Percentiles rank a stretch among this genome's conserved stretches.
phyloP scores from a whole-genome alignment of 2,329 filamentous ascomycete genomes.

The Drechslera avenae region DNA sequence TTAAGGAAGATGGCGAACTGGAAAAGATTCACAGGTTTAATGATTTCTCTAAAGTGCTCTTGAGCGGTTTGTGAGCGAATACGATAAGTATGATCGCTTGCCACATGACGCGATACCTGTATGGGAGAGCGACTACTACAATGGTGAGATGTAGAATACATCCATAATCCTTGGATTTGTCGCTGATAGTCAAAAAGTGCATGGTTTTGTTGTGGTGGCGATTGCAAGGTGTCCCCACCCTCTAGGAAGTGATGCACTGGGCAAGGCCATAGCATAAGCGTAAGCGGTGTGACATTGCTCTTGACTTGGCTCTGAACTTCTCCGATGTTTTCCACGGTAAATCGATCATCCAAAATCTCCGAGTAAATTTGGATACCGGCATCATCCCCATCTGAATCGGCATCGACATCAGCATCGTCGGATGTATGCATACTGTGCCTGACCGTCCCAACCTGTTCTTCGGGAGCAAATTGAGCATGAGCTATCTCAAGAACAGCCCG shows the following conservation, averaged over 20 bases:
- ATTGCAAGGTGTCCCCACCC: constrained; percentile 1
- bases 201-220: background rate
- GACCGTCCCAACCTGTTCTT: constrained; percentile 50
- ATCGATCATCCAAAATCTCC: constrained; percentile 67
- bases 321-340: constrained; percentile 78
- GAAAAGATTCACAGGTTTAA: constrained; percentile 27
- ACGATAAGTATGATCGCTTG: constrained; percentile 7
- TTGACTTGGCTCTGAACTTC: constrained; percentile 71
- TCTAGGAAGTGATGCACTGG: constrained; percentile 16
- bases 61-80: background rate
- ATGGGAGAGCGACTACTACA: background rate
- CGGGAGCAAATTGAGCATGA: constrained; percentile 68
- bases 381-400: constrained; percentile 30
- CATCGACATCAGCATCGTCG: constrained; percentile 36
- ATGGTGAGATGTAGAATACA: too few relatives aligned
- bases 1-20: constrained; percentile 39
- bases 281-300: constrained; percentile 62
- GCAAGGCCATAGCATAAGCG: constrained; percentile 53
- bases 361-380: constrained; percentile 47
- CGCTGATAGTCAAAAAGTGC: background rate
- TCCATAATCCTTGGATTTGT: background rate
- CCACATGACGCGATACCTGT: constrained; percentile 4
- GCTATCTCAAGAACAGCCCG: constrained; percentile 72
- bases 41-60: constrained; percentile 6
- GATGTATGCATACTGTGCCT: constrained; percentile 55